Evolutionary conservation across 495 filamentous ascomycete species (phyloP), one percentile per base, ranked within the genome.

Genomic region (Talaromyces wortmannii): DNA sequence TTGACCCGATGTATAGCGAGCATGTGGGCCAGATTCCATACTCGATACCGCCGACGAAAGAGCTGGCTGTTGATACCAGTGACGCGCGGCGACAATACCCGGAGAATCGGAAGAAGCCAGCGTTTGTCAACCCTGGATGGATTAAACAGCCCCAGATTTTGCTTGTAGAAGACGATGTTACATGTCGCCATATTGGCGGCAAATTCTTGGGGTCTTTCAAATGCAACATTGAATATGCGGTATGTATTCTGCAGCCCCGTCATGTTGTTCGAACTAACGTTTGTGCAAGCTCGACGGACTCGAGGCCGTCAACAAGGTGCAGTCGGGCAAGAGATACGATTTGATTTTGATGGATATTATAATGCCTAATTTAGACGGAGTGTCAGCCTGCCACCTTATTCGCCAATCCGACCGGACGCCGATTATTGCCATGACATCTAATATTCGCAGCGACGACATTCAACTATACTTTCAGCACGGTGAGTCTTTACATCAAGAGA

Each of bases 331-430:
- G 15, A 90, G 88, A 33, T 97, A 95, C 68, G 92, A 97, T 64
- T 71, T 98, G 43, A 90, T 98, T 45, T 80, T 97, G 45, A 98
- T 98, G 94, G 95, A 97, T 72, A 97, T 98, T 61, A 95, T 97
- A 57, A 97, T 98, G 92, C 94, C 94, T 13, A 86, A 92, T 63
- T 76, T 98, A 15, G 94, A 97, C 64, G 94, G 94, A 49, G 91
- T 97, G 31, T 95, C 91, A 8, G 94, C 94, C 23, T 96, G 91
- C 48, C 89, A 91, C 63, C 83, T 95, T 55, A 96, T 98, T 58
- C 87, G 95, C 53, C 89, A 96, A 67, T 89, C 92, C 60, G 85
- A 92, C 59, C 78, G 83, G 17, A 91, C 90, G 15, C 94, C 94
- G 12, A 94, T 97, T 61, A 90, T 98, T 57, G 95, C 94, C 50